These are phyloP conservation scores for Artemisia tridentata DNA, from an alignment of 129 eudicot species.

Conservation along the genomic window DNA sequence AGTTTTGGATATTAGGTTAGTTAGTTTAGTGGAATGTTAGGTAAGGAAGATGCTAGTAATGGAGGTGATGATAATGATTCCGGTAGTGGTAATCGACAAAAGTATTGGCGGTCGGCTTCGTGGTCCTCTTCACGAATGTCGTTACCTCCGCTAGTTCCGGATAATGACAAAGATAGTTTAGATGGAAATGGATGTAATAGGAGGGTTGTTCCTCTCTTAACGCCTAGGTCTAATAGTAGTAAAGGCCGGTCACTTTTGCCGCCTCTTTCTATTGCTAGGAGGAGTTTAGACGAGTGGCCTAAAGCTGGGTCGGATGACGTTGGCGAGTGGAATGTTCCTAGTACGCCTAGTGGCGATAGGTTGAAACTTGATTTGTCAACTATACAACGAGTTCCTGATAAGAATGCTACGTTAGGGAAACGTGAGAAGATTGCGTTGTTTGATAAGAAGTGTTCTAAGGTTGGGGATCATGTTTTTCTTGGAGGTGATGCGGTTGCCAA, in stretches of 20 bases:
- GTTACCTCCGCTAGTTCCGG: slow-evolving; percentile 48
- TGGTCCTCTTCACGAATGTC: slow-evolving; percentile 69
- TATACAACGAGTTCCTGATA: slow-evolving; percentile 51
- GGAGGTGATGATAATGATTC: slow-evolving; percentile 24
- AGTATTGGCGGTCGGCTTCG: slow-evolving; percentile 76
- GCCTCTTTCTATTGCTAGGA: slow-evolving; percentile 66
- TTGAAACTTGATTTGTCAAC: slow-evolving; percentile 71
- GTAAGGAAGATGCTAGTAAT: slow-evolving; percentile 54
- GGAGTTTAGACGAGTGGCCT: slow-evolving; percentile 87
- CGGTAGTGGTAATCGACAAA: slow-evolving; percentile 34
- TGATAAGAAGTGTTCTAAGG: slow-evolving; percentile 44
- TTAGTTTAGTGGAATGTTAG: slow-evolving; percentile 38
- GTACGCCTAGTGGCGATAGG: slow-evolving; percentile 66
- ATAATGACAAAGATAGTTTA: slow-evolving; percentile 38
- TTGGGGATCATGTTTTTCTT: slow-evolving; percentile 70
- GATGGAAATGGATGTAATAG: slow-evolving; percentile 45
- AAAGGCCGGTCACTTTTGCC: slow-evolving; percentile 60
- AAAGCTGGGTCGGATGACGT: slow-evolving; percentile 78
- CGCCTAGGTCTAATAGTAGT: slow-evolving; percentile 58
- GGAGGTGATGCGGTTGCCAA: slow-evolving; percentile 80
- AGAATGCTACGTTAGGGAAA: slow-evolving; percentile 50
- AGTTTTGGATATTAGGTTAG: neutral
- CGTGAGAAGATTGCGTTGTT: slow-evolving; percentile 68
- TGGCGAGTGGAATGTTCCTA: slow-evolving; percentile 80
- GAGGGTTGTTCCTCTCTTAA: slow-evolving; percentile 37